A percentile compares a stretch with the other conserved stretches of the same genome.
Conservation (phyloP, 2,329 filamentous ascomycete genomes). For the Claviceps sp. region DNA sequence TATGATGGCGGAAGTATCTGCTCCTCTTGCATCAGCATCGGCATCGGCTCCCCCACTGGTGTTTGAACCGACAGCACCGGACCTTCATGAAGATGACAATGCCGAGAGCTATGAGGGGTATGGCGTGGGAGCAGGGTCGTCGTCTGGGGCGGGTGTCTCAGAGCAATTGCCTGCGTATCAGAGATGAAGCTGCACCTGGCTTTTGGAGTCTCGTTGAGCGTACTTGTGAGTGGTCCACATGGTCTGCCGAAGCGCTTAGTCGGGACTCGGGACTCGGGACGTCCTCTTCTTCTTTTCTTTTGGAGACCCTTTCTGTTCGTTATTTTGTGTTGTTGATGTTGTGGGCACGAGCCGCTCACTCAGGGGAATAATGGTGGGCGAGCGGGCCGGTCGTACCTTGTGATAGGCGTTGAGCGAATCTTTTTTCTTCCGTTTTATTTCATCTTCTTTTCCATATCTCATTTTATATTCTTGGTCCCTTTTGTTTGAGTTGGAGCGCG, state of each 20-base stretch:
- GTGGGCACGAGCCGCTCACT: not conserved
- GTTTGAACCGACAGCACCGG: constrained; percentile 40
- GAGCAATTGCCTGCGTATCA: constrained; percentile 28
- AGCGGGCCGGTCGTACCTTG: not conserved
- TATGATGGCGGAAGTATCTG: constrained; percentile 20
- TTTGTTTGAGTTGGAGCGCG: too few relatives aligned
- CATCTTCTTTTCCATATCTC: not conserved
- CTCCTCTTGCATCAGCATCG: not conserved
- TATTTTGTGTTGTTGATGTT: too few relatives aligned
- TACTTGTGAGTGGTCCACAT: too few relatives aligned
- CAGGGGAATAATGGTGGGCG: not conserved
- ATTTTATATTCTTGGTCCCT: not conserved
- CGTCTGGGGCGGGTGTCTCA: constrained; percentile 8
- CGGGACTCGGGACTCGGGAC: too few relatives aligned
- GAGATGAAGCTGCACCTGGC: constrained; percentile 14
- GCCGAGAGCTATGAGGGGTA: constrained; percentile 29
- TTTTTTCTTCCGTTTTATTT: not conserved
- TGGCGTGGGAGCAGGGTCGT: constrained; percentile 14
- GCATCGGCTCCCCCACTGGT: constrained; percentile 7
- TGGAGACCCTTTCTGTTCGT: too few relatives aligned
- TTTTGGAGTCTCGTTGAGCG: not conserved
- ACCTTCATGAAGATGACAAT: constrained; percentile 33
- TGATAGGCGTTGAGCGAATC: not conserved
- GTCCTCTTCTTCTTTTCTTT: not conserved
- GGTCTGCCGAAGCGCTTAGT: too few relatives aligned